phyloP scores from a whole-genome alignment of 1,139 yeast species.

The Kodamaea arcana region DNA sequence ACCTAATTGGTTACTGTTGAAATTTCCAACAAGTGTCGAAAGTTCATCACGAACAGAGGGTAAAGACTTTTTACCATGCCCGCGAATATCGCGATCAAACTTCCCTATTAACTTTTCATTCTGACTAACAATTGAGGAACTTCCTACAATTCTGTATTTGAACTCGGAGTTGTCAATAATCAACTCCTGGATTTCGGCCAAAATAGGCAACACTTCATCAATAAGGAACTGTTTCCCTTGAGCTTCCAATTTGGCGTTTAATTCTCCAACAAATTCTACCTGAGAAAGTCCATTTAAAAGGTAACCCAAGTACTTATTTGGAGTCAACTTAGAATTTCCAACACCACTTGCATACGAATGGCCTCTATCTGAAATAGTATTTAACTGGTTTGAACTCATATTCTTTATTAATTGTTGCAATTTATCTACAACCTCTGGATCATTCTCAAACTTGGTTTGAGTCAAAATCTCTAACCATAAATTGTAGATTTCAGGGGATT shows the following conservation, averaged over 20 bases:
- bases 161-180: conserved; percentile 35
- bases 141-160: conserved; percentile 60
- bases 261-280: conserved; percentile 60
- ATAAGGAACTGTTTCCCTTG: conserved; percentile 50
- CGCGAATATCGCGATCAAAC: conserved; percentile 29
- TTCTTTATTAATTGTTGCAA: conserved; percentile 69
- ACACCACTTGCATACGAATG: conserved; percentile 75
- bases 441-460: conserved; percentile 57
- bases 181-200: conserved; percentile 50
- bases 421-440: conserved; percentile 58
- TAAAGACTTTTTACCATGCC: neutral
- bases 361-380: conserved; percentile 80
- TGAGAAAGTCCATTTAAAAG: conserved; percentile 70
- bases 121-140: conserved; percentile 33
- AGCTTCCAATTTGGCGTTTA: conserved; percentile 48
- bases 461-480: conserved; percentile 65
- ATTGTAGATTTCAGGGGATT: conserved; percentile 55
- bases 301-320: conserved; percentile 60
- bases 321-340: conserved; percentile 62
- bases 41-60: conserved; percentile 2
- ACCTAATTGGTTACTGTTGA: conserved; percentile 10
- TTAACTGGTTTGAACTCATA: conserved; percentile 73
- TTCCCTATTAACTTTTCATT: conserved; percentile 39
- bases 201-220: conserved; percentile 57
- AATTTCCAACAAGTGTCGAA: conserved; percentile 6